Evolutionary conservation across 331 rosid species (phyloP).

Genomic region (Pyrus hybrid): DNA sequence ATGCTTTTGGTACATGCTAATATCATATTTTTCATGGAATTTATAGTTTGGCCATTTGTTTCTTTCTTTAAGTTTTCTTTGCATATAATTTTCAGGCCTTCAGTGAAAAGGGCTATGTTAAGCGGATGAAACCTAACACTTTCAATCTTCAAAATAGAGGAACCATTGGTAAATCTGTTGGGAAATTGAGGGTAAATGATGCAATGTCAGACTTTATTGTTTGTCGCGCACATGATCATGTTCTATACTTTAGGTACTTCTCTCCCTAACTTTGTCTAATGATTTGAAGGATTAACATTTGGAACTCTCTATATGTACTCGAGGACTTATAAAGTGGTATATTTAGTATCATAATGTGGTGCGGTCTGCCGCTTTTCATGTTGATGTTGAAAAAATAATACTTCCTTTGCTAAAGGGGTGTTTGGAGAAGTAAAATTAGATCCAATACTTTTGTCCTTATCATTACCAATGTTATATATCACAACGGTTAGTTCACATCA

Average conservation of each 20-base stretch:
- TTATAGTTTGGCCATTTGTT: neutral
- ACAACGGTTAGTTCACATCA: neutral
- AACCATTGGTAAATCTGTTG: conserved; percentile 98
- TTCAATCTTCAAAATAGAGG: conserved; percentile 94
- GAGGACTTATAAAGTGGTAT: neutral
- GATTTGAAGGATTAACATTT: neutral
- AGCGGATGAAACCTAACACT: conserved; percentile 89
- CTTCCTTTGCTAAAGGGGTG: neutral
- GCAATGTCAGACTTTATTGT: conserved; percentile 94
- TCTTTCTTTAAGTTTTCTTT: neutral
- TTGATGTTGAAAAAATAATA: neutral
- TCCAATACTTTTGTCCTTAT: neutral
- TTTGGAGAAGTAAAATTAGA: neutral
- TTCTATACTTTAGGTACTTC: conserved; percentile 84
- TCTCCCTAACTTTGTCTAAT: neutral
- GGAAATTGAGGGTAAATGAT: conserved; percentile 90
- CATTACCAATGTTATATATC: neutral
- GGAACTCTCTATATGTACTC: neutral
- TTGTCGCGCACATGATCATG: conserved; percentile 89
- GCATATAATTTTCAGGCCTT: conserved; percentile 48
- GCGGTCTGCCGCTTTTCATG: neutral
- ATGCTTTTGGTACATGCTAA: conserved; percentile 65
- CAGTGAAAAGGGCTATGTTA: conserved; percentile 94
- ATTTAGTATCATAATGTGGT: neutral
- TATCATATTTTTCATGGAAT: neutral